These are phyloP conservation scores for Rhizodiscina lignyota DNA, from an alignment of 495 filamentous ascomycete species.

Conservation along the genomic window DNA sequence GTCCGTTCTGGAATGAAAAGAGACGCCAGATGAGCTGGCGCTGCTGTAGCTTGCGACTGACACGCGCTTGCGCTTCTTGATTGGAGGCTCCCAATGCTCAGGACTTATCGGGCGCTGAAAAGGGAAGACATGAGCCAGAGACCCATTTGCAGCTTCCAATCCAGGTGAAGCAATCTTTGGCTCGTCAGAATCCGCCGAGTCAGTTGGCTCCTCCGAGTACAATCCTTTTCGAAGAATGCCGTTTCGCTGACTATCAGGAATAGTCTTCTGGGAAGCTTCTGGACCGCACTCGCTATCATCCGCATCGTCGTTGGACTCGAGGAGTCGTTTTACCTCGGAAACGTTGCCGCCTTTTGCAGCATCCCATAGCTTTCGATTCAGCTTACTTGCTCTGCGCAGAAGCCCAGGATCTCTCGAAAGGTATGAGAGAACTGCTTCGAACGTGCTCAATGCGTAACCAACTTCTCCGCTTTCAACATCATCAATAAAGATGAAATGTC, in stretches of 20 bases:
- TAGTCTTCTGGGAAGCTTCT: conserved; percentile 5
- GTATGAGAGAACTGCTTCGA: conserved; percentile 90
- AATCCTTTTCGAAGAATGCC: too few relatives aligned
- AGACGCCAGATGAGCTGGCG: conserved; percentile 69
- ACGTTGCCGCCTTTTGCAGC: conserved; percentile 61
- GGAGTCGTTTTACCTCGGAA: conserved; percentile 54
- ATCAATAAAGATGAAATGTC: conserved; percentile 89
- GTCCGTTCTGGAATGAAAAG: conserved; percentile 55
- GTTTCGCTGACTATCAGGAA: conserved; percentile 2
- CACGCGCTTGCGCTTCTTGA: conserved; percentile 51
- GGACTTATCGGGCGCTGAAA: conserved; percentile 43
- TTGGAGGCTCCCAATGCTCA: conserved; percentile 21
- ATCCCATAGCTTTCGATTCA: conserved; percentile 82
- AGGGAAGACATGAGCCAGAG: conserved; percentile 79
- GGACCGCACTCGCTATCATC: conserved; percentile 2
- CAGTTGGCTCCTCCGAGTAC: too few relatives aligned
- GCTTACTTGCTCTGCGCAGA: conserved; percentile 63
- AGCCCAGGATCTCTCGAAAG: conserved; percentile 67
- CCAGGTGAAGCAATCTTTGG: background rate
- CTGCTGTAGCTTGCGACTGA: conserved; percentile 77
- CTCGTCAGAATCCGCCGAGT: conserved; percentile 6
- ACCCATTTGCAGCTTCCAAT: conserved; percentile 6
- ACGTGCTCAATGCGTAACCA: conserved; percentile 91
- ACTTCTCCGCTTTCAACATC: conserved; percentile 95
- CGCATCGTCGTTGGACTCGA: conserved; percentile 37